These are phyloP conservation scores for Citrus cavaleriei DNA, from an alignment of 345 rosid genomes.

Conservation along the genomic window DNA sequence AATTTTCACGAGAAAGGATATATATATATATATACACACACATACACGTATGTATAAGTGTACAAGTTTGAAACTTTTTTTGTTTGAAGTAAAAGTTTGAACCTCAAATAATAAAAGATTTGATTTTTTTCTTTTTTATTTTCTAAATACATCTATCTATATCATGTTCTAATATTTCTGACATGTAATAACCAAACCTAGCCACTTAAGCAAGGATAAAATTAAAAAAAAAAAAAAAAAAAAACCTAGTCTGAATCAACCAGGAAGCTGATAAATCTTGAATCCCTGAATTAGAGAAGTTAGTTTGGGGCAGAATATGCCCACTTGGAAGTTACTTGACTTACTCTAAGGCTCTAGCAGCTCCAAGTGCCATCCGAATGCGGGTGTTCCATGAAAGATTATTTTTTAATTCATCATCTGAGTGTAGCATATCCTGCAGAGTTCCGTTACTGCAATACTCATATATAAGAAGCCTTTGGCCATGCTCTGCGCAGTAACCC, in stretches of 20 bases:
- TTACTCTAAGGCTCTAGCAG: slow-evolving; percentile 96
- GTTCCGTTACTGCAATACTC: slow-evolving; percentile 89
- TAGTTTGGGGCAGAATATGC: neutral
- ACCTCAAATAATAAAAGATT: neutral
- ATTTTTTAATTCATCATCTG: slow-evolving; percentile 70
- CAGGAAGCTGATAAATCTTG: neutral
- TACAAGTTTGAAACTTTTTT: too few relatives aligned
- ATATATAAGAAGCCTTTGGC: slow-evolving; percentile 79
- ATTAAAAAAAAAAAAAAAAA: neutral
- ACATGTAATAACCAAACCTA: neutral
- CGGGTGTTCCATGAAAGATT: slow-evolving; percentile 80
- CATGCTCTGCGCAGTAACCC: slow-evolving; percentile 98
- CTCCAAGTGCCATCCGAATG: slow-evolving; percentile 82
- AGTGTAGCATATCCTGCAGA: slow-evolving; percentile 75
- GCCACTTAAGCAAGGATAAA: neutral
- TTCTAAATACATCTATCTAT: neutral
- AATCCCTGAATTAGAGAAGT: neutral
- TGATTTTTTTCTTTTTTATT: neutral
- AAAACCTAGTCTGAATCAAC: neutral
- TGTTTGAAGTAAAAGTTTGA: neutral
- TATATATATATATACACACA: too few relatives aligned
- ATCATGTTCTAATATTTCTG: neutral
- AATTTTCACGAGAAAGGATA: too few relatives aligned
- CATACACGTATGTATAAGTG: too few relatives aligned
- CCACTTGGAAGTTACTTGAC: slow-evolving; percentile 19